Conservation (phyloP, 148 eudicot species). For the Tetragonia tetragonoides region DNA sequence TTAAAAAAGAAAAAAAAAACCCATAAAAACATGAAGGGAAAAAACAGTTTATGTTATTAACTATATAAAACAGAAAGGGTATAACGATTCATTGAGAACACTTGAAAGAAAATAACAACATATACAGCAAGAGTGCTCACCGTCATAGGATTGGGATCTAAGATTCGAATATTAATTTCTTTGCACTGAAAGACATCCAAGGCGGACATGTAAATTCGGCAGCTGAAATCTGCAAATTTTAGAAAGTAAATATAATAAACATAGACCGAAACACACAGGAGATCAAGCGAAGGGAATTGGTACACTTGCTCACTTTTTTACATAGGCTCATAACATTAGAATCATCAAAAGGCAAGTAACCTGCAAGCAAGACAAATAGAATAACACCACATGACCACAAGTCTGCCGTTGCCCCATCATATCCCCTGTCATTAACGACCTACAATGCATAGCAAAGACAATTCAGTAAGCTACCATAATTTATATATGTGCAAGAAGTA, state of each 20-base stretch:
- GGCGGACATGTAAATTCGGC: conserved; percentile 96
- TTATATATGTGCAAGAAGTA: not conserved
- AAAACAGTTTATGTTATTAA: not conserved
- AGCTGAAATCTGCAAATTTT: conserved; percentile 61
- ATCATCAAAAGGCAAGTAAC: conserved; percentile 99
- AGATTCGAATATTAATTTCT: conserved; percentile 74
- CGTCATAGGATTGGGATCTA: conserved; percentile 84
- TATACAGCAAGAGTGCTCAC: conserved; percentile 36
- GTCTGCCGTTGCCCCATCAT: conserved; percentile 96
- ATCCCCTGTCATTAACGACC: conserved; percentile 91
- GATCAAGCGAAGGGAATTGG: conserved; percentile 15
- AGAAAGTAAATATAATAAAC: conserved; percentile 14
- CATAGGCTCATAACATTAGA: conserved; percentile 89
- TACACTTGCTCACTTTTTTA: conserved; percentile 75
- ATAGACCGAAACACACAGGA: conserved; percentile 13
- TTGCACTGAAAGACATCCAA: conserved; percentile 86
- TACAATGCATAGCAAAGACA: conserved; percentile 17
- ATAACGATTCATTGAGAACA: not conserved
- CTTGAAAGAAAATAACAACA: not conserved
- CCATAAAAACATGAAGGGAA: not conserved
- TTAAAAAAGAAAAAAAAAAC: no score
- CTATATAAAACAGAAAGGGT: not conserved
- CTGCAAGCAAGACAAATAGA: conserved; percentile 93
- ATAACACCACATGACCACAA: conserved; percentile 99
- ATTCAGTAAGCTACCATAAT: not conserved